These are phyloP conservation scores for Fusarium sp. DNA, from an alignment of 2,329 filamentous ascomycete genomes.

Conservation along the genomic window DNA sequence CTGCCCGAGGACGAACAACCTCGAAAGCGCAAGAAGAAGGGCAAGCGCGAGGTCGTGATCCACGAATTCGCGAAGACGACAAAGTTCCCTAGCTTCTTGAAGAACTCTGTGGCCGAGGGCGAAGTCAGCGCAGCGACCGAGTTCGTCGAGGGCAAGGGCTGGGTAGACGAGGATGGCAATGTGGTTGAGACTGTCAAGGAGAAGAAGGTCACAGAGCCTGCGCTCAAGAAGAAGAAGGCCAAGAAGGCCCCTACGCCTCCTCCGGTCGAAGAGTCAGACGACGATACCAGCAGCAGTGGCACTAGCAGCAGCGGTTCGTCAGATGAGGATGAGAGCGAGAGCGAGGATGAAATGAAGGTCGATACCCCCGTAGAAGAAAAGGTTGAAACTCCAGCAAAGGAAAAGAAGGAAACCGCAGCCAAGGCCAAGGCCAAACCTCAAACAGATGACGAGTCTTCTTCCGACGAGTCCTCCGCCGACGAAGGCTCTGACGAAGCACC, in stretches of 20 bases:
- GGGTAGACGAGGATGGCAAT: constrained; percentile 83
- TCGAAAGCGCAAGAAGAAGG: constrained; percentile 70
- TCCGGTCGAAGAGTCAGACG: constrained; percentile 40
- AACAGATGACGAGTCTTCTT: constrained; percentile 28
- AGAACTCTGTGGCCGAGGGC: constrained; percentile 54
- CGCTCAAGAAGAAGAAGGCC: constrained; percentile 42
- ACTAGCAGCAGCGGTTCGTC: constrained; percentile 52
- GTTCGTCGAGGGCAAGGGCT: constrained; percentile 87
- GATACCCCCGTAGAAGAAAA: constrained; percentile 6
- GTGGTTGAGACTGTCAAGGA: constrained; percentile 72
- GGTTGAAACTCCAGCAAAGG: constrained; percentile 4
- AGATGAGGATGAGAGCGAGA: constrained; percentile 46
- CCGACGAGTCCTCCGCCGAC: constrained; percentile 17
- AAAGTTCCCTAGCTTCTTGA: constrained; percentile 85
- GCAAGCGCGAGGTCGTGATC: constrained; percentile 69
- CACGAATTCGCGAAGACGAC: constrained; percentile 91
- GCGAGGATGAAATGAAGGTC: constrained; percentile 37
- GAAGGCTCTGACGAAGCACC: constrained; percentile 13
- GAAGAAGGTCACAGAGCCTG: constrained; percentile 43
- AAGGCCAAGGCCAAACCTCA: constrained; percentile 15
- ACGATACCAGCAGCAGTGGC: constrained; percentile 50
- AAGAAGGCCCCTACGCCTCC: constrained; percentile 34
- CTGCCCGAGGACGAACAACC: constrained; percentile 54
- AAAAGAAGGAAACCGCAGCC: constrained; percentile 7
- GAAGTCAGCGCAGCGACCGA: constrained; percentile 58